phyloP scores from a whole-genome alignment of 352 stramenopile genomes.

The Phytophthora macrochlamydospora region DNA sequence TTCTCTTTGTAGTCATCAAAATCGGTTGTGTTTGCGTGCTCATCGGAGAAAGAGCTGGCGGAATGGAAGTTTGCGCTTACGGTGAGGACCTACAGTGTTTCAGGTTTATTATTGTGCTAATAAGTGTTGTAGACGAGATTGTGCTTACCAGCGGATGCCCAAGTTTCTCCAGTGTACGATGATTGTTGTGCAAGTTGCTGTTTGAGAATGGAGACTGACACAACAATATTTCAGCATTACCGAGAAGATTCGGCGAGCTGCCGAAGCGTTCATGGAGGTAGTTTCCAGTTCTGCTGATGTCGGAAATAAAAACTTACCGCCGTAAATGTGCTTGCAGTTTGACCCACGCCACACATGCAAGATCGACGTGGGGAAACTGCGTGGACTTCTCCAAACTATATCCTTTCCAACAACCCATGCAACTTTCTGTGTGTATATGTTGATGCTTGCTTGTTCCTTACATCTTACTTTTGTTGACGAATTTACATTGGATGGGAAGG shows the following conservation, averaged over 20 bases:
- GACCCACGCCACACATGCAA: constrained; percentile 46
- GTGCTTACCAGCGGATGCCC: constrained; percentile 24
- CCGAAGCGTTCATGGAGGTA: constrained; percentile 58
- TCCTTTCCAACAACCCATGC: constrained; percentile 35
- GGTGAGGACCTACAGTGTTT: constrained; percentile 16
- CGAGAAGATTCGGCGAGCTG: constrained; percentile 61
- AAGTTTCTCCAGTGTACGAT: constrained; percentile 27
- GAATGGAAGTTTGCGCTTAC: constrained; percentile 71
- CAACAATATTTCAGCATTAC: constrained; percentile 23
- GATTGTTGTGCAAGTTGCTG: not conserved
- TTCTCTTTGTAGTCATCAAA: constrained; percentile 42
- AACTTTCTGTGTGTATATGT: not conserved
- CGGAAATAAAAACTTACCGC: not conserved
- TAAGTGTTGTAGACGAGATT: constrained; percentile 16
- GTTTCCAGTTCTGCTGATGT: no score
- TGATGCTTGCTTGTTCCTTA: constrained; percentile 22
- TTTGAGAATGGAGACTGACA: no score
- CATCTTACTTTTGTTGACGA: constrained; percentile 10
- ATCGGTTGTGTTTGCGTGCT: constrained; percentile 63
- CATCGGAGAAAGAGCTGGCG: constrained; percentile 52
- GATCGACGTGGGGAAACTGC: constrained; percentile 53
- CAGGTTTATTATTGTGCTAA: not conserved
- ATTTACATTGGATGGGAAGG: constrained; percentile 58
- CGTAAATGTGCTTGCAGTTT: constrained; percentile 29
- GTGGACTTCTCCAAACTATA: constrained; percentile 59